Evolutionary conservation across 179 eudicot genomes (phyloP).

Genomic region (Dionaea muscipula): DNA sequence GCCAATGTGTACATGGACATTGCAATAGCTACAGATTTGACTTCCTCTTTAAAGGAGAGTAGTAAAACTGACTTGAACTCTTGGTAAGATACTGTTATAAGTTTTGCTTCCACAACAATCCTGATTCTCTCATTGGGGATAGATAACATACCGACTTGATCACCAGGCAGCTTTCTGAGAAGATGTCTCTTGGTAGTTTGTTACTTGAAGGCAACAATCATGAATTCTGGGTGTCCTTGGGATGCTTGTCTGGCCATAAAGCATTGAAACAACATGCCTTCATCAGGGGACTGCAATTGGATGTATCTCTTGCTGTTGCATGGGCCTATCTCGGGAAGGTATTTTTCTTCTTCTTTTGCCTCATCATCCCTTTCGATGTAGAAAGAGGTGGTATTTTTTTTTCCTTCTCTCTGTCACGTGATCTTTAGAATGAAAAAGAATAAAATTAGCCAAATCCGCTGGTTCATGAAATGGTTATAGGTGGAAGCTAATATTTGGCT

Average conservation of each 20-base stretch:
- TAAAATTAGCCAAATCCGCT: background rate
- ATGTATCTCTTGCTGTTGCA: slow-evolving; percentile 88
- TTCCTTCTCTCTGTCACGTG: background rate
- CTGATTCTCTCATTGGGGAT: background rate
- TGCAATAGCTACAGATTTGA: slow-evolving; percentile 56
- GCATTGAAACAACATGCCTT: slow-evolving; percentile 88
- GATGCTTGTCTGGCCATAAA: slow-evolving; percentile 53
- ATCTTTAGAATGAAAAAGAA: background rate
- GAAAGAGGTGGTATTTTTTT: background rate
- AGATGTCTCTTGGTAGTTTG: slow-evolving; percentile 84
- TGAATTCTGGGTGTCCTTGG: slow-evolving; percentile 88
- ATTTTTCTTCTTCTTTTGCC: slow-evolving; percentile 7
- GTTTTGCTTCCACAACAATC: background rate
- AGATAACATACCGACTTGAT: slow-evolving; percentile 11
- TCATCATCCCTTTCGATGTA: background rate
- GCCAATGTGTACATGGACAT: slow-evolving; percentile 81
- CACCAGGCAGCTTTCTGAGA: slow-evolving; percentile 74
- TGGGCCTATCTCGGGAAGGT: slow-evolving; percentile 99
- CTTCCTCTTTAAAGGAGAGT: slow-evolving; percentile 32
- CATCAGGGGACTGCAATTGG: slow-evolving; percentile 69
- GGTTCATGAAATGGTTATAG: background rate
- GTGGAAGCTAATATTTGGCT: background rate
- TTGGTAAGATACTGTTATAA: slow-evolving; percentile 34
- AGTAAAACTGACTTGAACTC: slow-evolving; percentile 21
- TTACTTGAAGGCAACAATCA: slow-evolving; percentile 69